Evolutionary conservation across 768 basidiomycete species (phyloP).

Genomic region (Xerocomellus chrysenteron): DNA sequence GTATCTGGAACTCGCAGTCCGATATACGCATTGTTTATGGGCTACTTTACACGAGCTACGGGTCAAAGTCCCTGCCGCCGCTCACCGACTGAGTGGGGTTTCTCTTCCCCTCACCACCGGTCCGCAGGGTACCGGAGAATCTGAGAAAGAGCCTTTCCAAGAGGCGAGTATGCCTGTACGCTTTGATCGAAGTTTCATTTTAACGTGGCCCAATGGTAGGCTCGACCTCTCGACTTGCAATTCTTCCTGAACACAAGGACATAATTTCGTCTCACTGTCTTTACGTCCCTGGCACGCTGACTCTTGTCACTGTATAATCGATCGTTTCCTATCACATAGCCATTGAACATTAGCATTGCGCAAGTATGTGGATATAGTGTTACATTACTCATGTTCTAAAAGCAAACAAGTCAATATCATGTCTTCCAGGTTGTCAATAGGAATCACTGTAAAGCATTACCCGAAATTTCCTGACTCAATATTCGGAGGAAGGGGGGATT

Average conservation of each 20-base stretch:
- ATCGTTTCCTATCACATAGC: slow-evolving; percentile 7
- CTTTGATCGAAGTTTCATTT: neutral
- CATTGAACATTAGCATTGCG: slow-evolving; percentile 15
- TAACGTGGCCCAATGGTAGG: slow-evolving; percentile 22
- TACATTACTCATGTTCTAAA: slow-evolving; percentile 33
- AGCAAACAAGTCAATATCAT: neutral
- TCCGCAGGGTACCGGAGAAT: slow-evolving; percentile 20
- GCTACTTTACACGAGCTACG: slow-evolving; percentile 49
- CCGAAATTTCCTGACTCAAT: too few species aligned
- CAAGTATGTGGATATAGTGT: slow-evolving; percentile 16
- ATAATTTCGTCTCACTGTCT: slow-evolving; percentile 27
- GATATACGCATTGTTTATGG: slow-evolving; percentile 68
- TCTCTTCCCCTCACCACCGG: slow-evolving; percentile 39
- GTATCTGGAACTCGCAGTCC: slow-evolving; percentile 59
- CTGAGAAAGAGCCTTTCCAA: slow-evolving; percentile 34
- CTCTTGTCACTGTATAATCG: neutral
- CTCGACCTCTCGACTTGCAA: slow-evolving; percentile 55
- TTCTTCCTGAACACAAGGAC: slow-evolving; percentile 50
- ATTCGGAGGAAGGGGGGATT: too few species aligned
- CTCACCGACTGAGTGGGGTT: slow-evolving; percentile 42
- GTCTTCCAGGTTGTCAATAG: too few species aligned
- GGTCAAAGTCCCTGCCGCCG: slow-evolving; percentile 41
- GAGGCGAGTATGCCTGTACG: slow-evolving; percentile 34
- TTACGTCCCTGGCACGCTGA: neutral
- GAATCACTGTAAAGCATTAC: too few species aligned